Evolutionary conservation across 495 filamentous ascomycete species (phyloP), one percentile per base, ranked within the genome.

Genomic region (Penicillium bovifimosum): DNA sequence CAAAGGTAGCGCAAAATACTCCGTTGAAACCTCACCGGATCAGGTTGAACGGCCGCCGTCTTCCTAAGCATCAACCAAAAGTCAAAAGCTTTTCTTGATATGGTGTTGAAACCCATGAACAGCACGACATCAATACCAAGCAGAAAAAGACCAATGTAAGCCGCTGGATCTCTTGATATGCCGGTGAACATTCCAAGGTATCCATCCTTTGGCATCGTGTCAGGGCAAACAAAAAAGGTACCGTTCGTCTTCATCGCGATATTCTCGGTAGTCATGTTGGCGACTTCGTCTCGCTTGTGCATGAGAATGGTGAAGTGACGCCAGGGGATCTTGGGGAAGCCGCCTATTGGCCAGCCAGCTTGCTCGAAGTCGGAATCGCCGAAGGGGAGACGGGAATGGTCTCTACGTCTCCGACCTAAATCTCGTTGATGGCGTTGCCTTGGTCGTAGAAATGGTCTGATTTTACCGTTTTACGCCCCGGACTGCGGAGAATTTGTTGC

Each of bases 301-400:
- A 71, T 28, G 8, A 68, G 70, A n/a, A 73, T 73, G 38, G 71
- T 66, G 35, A 73, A 73, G 9, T 73, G 64, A 59, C 69, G 68
- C 70, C 70, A 73, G 0, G 70, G 70, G 10, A 73, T 69, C 42
- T 73, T 73, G 6, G 69, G 69, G 41, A 56, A 62, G n/a, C 52
- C 52, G 1, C 58, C 59, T 0, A 27, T 13, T 9, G 64, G 61
- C 70, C 70, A 73, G 9, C 64, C 57, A 0, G 68, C 64, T 56
- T 73, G 70, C 2, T 57, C 63, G 35, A 68, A 46, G 35, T 73
- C 70, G 9, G 63, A 66, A 24, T 71, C 68, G 1, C 64, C 64
- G 41, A 73, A 73, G 4, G 70, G 70, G 0, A 73, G 55, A 39
- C 63, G 64, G n/a, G 70, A 73, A 73, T 63, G 29, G 71, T 8